phyloP scores from a whole-genome alignment of 352 stramenopile species.

The Globisporangium middletonii region DNA sequence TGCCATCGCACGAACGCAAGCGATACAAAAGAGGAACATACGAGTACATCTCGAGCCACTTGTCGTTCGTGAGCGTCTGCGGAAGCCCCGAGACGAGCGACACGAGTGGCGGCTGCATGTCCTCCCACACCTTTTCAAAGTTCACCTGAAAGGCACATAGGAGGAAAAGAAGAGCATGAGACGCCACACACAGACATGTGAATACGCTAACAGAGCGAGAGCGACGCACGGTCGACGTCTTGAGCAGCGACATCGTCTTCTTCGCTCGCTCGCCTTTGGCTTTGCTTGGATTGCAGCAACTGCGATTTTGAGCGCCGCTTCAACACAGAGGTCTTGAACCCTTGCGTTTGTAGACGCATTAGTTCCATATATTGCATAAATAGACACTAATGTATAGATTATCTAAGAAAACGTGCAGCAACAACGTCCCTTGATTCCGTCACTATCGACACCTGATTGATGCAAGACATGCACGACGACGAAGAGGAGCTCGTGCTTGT shows the following conservation, averaged over 20 bases:
- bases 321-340: too few species aligned
- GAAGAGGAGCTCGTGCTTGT: constrained; percentile 38
- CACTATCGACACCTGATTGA: too few species aligned
- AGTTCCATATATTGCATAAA: too few species aligned
- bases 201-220: not conserved
- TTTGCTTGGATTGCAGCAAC: not conserved
- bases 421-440: not conserved
- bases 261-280: not conserved
- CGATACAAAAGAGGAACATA: constrained; percentile 26
- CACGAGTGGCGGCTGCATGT: constrained; percentile 73
- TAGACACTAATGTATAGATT: too few species aligned
- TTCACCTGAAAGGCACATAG: constrained; percentile 44
- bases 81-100: constrained; percentile 66
- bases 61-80: constrained; percentile 70
- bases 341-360: too few species aligned
- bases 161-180: too few species aligned
- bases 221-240: constrained; percentile 54
- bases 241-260: constrained; percentile 69
- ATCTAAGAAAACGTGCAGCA: not conserved
- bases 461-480: constrained; percentile 9
- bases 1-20: not conserved
- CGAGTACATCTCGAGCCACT: constrained; percentile 86
- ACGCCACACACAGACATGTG: not conserved
- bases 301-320: too few species aligned
- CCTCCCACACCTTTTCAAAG: constrained; percentile 79